Evolutionary conservation across 192 early-diverging fungal genomes (phyloP), one percentile per base, ranked within the genome.

Genomic region (Glomus cerebriforme): DNA sequence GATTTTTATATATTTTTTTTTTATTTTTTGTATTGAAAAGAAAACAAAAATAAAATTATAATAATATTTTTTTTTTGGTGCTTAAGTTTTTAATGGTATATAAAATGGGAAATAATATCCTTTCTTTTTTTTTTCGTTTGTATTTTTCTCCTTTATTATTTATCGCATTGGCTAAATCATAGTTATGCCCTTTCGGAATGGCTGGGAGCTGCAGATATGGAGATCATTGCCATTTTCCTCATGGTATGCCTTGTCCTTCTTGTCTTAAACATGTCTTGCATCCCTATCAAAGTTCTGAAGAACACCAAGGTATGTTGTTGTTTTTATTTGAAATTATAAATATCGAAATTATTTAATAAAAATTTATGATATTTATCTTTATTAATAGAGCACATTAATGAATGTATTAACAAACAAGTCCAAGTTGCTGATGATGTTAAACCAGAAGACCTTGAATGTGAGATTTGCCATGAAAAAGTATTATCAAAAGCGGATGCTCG

Each of bases 381-480:
- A 75, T 22, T 31, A 17, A 7, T 12, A 75, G 72, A 77, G 29
- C 72, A 75, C 22, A 72, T 79, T 43, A 37, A 80, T 32, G 60
- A 75, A 65, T 63, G 72, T 74, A 47, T 80, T 29, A 74, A 22
- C 31, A 59, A 47, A 26, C 67, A 59, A 72, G 27, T 71, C 15
- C n/a, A 59, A 49, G 68, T 47, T 59, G 54, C 24, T 24, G 67
- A 74, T 34, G 79, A 31, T 34, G 71, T 76, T 35, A 62, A 43
- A 65, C 74, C 58, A 29, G 74, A 76, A 24, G 74, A 76, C 2
- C 15, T 80, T 27, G 73, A 80, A 65, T 80, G 79, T 64, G 79
- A 73, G 32, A 80, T 80, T 66, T 80, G 79, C 32, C 47, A 58
- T 27, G 79, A 80, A 32, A 80, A 77, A 54, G 79, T 80, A 22